These are phyloP conservation scores for Wickerhamiella sergipiensis DNA, from an alignment of 805 yeast species.

Conservation along the genomic window DNA sequence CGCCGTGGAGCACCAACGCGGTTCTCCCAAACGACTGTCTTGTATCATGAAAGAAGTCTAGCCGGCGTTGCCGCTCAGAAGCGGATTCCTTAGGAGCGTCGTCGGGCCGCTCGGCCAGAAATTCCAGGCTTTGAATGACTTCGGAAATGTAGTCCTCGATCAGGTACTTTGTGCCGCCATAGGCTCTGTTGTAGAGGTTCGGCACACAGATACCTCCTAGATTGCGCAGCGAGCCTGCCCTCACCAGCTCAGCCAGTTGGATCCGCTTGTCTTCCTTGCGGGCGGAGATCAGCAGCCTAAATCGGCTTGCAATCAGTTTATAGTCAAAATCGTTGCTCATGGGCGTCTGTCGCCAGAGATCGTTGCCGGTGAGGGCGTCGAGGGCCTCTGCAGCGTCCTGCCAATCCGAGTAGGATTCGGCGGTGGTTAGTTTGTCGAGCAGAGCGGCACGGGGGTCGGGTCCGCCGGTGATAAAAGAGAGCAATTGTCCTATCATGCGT, in stretches of 20 bases:
- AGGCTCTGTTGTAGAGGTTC: slow-evolving; percentile 63
- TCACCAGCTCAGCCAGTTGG: slow-evolving; percentile 43
- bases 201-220: slow-evolving; percentile 83
- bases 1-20: slow-evolving; percentile 86
- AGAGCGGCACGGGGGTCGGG: slow-evolving; percentile 5
- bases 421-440: slow-evolving; percentile 23
- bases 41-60: slow-evolving; percentile 73
- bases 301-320: slow-evolving; percentile 60
- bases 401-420: slow-evolving; percentile 60
- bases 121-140: slow-evolving; percentile 54
- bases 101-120: slow-evolving; percentile 23
- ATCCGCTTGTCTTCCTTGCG: slow-evolving; percentile 21
- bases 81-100: slow-evolving; percentile 16
- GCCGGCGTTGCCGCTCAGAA: slow-evolving; percentile 23
- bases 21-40: slow-evolving; percentile 82
- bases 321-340: slow-evolving; percentile 74
- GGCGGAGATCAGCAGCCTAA: slow-evolving; percentile 48
- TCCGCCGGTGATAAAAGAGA: background rate
- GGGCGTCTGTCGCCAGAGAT: slow-evolving; percentile 59
- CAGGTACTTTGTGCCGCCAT: slow-evolving; percentile 75
- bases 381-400: slow-evolving; percentile 31
- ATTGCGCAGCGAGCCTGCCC: slow-evolving; percentile 78
- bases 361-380: slow-evolving; percentile 28
- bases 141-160: slow-evolving; percentile 80
- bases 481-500: background rate